Conservation (phyloP, 345 rosid species). For the Citrus trifoliata region DNA sequence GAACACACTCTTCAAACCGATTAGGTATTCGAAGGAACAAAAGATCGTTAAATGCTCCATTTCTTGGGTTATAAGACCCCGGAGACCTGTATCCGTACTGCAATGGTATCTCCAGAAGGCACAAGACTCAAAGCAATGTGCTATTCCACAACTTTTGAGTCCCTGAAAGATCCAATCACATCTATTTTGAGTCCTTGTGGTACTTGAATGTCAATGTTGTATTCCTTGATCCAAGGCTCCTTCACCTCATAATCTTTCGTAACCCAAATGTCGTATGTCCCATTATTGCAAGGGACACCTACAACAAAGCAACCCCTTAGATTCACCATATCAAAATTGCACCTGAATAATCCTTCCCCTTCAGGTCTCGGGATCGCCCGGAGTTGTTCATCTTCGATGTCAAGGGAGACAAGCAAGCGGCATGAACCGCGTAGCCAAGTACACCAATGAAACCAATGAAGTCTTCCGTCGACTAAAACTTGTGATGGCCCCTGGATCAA, state of each 20-base stretch:
- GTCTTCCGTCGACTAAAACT: constrained; percentile 27
- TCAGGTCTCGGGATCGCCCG: constrained; percentile 9
- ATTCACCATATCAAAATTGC: not conserved
- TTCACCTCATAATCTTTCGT: constrained; percentile 23
- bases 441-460: constrained; percentile 35
- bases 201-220: constrained; percentile 9
- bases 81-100: not conserved
- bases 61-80: not conserved
- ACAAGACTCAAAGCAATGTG: not conserved
- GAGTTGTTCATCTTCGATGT: constrained; percentile 24
- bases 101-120: not conserved
- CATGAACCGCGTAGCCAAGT: not conserved
- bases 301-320: constrained; percentile 25
- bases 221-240: constrained; percentile 31
- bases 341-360: not conserved
- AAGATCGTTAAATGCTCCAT: not conserved
- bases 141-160: not conserved
- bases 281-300: not conserved
- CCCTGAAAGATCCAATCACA: not conserved
- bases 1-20: not conserved
- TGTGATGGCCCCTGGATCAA: constrained; percentile 5
- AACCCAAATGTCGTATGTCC: not conserved
- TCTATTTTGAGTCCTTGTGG: constrained; percentile 11
- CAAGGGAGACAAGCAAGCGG: constrained; percentile 13
- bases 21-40: not conserved